Base-by-base conservation (phyloP, 2,329 filamentous ascomycete genomes). In the Shiraia bambusicola region DNA sequence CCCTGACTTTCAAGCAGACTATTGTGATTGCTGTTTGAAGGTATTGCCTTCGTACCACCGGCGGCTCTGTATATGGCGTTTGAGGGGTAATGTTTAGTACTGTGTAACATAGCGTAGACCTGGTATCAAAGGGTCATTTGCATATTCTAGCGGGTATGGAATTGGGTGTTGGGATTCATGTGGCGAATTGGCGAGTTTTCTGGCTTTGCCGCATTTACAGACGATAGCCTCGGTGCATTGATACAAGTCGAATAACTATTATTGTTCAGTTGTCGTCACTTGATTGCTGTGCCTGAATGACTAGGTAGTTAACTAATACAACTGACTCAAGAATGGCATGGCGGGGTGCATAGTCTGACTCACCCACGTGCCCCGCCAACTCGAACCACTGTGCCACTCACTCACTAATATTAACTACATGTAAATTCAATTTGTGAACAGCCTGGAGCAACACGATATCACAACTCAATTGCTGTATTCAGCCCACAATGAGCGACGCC, bases 401-500 rank as follows among this genome's bases (percentile, higher is more conserved):
- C 19, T 37, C 34, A 25, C n/a, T 37, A 32, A 27, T n/a, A n/a
- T 14, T n/a, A 28, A n/a, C 13, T 14, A 30, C 14, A 35, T 30
- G 35, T 37, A 37, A 37, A 37, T 37, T 37, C 35, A 13, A 5
- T 22, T 22, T 22, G 19, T 8, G 19, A 22, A 5, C 6, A 13
- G 25, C 35, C n/a, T 30, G 30, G 19, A n/a, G n/a, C 19, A 9
- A 24, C 11, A 5, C 19, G 16, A 13, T 37, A 38, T 37, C 34
- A 37, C 34, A 19, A 40, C 43, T 19, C 14, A 41, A 29, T n/a
- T 30, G 26, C 17, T 30, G 13, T 24, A 32, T 33, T 25, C 34
- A n/a, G 33, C 24, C 28, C 46, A 52, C 47, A 46, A 67, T 67
- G 64, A 58, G 62, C 46, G 63, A 67, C 50, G 52, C 58, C 37